Evolutionary conservation across 1,284 basidiomycete genomes (phyloP), one percentile per base, ranked within the genome.

Genomic region (Tylopilus microsporus): DNA sequence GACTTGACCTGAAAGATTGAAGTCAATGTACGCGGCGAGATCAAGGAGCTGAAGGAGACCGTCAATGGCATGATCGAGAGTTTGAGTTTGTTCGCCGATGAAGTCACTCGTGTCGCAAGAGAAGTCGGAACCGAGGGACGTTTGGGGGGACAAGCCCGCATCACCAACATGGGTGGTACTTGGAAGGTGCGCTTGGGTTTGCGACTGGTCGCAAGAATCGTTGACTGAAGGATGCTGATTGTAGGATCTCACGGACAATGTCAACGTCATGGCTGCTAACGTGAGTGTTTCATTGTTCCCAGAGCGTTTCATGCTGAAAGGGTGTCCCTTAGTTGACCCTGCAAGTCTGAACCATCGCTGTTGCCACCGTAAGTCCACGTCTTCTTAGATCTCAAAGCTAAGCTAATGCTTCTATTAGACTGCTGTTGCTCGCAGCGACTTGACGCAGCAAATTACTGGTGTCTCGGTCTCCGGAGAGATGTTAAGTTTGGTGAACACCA

Each of bases 41-140:
- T 97, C 69, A 77, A 93, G 48, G 91, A 94, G 68, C 72, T 89
- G 75, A 90, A 91, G 74, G 84, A 89, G 71, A 92, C 89, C 0
- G 92, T 95, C 52, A 96, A 96, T 71, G 87, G 85, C 59, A 96
- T 96, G 93, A 94, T 94, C 37, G 88, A 87, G 71, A 87, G 84
- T 68, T 74, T 96, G 73, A 90, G 87, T 60, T 81, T 93, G 54
- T 95, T 96, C 74, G 91, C 92, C 2, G 88, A 89, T 66, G 89
- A 93, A 72, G 92, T 94, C 46, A 96, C 94, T 53, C 75, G 88
- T 62, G 91, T 95, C 32, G 90, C 90, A 45, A 85, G 84, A 63
- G 93, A 95, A 73, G 94, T 96, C 72, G 94, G 94, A 34, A 96
- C 94, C 11, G 92, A 96, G 70, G 94, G 94, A 59, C 77, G 84